Conservation (phyloP, 129 eudicot species). For the Centrapalus pauciflorus region DNA sequence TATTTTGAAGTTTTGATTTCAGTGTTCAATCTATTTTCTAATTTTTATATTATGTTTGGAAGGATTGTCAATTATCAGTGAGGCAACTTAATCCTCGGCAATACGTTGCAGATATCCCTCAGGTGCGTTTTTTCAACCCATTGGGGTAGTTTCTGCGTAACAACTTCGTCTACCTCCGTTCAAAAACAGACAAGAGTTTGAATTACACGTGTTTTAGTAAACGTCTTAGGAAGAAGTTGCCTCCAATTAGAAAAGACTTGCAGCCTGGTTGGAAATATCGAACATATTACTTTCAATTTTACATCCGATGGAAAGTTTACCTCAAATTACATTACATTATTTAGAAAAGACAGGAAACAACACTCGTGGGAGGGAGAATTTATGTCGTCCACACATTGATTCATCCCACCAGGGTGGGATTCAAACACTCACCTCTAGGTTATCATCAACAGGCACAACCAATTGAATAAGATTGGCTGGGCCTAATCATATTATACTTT, state of each 20-base stretch:
- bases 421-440: neutral
- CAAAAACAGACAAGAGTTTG: neutral
- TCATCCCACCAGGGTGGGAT: neutral
- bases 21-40: slow-evolving; percentile 3
- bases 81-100: slow-evolving; percentile 90
- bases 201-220: neutral
- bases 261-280: neutral
- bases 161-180: neutral
- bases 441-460: neutral
- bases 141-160: neutral
- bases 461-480: neutral
- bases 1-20: neutral
- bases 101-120: slow-evolving; percentile 92
- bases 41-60: slow-evolving; percentile 1
- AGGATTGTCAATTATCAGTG: slow-evolving; percentile 92
- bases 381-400: neutral
- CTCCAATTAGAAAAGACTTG: neutral
- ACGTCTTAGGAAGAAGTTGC: neutral
- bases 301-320: neutral
- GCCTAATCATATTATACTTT: neutral
- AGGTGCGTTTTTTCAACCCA: slow-evolving; percentile 35
- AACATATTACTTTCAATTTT: neutral
- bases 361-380: neutral
- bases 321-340: neutral
- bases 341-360: neutral